Percentiles rank a stretch among this genome's conserved stretches.
Evolutionary conservation across 495 filamentous ascomycete species (phyloP).

Genomic region (Penicillium longicatenatum): DNA sequence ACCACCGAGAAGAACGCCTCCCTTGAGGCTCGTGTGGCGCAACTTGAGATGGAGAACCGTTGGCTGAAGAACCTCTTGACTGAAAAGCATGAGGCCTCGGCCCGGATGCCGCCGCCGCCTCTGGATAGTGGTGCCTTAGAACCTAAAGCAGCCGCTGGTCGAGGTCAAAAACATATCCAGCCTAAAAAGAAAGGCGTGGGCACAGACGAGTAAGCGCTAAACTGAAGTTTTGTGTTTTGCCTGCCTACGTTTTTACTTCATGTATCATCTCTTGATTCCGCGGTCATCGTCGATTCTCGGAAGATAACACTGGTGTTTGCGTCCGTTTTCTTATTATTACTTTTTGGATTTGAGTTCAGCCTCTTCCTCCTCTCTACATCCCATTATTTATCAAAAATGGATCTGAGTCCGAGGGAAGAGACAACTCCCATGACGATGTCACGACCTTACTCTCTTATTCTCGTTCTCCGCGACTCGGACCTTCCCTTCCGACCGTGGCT

Average conservation of each 20-base stretch:
- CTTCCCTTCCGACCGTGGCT: slow-evolving; percentile 22
- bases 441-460: slow-evolving; percentile 33
- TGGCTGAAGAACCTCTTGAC: slow-evolving; percentile 94
- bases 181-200: slow-evolving; percentile 53
- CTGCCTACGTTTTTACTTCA: slow-evolving; percentile 10
- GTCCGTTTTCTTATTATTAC: neutral
- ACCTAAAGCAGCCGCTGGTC: slow-evolving; percentile 23
- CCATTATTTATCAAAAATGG: slow-evolving; percentile 8
- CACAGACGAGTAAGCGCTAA: slow-evolving; percentile 38
- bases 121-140: slow-evolving; percentile 31
- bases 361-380: neutral
- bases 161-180: slow-evolving; percentile 49
- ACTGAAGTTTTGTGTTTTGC: slow-evolving; percentile 20
- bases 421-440: slow-evolving; percentile 28
- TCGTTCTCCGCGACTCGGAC: slow-evolving; percentile 18
- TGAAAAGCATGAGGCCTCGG: slow-evolving; percentile 72
- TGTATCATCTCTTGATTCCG: slow-evolving; percentile 23
- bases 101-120: slow-evolving; percentile 34
- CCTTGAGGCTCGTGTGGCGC: slow-evolving; percentile 79
- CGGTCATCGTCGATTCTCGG: slow-evolving; percentile 2
- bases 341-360: slow-evolving; percentile 7
- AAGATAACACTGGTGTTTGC: slow-evolving; percentile 5
- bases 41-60: slow-evolving; percentile 93
- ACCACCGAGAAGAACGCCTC: slow-evolving; percentile 78
- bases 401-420: neutral